Base-by-base conservation (phyloP, 441 rosid species). In the Mallotus repandus region DNA sequence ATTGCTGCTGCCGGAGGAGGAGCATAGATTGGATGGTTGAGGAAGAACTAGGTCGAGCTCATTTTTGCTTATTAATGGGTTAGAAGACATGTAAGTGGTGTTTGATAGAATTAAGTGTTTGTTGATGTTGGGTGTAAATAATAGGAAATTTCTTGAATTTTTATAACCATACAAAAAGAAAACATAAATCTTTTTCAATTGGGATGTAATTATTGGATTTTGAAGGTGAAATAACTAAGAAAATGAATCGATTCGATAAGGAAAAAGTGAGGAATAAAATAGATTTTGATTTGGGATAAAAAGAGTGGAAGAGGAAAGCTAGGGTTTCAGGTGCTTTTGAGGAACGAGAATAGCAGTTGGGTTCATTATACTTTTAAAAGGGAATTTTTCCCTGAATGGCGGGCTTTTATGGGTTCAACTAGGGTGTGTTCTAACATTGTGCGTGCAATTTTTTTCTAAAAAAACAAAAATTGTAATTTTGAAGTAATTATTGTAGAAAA, bases 1-100 rank as follows among this genome's bases (percentile, higher is more conserved):
- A 62, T 9, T 32, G 29, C 54, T 4, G 49, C 35, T 15, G 53
- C 13, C 9, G 65, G 66, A 2, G n/a, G 54, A 16, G 74, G 62
- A 62, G 77, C 22, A 16, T 70, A 49, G 29, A 56, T 48, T 13
- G 68, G 66, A 61, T 56, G 45, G 56, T 29, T 54, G 45, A 29
- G 57, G 62, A 54, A 71, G 21, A 76, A 70, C 25, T 69, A 62
- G 70, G 67, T 62, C 46, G 83, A 69, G 60, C 50, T 73, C 83
- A 76, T 80, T 76, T 71, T 70, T 35, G 41, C 5, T 21, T 14
- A 41, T 52, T 4, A 52, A 52, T 9, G n/a, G 3, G 18, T 16
- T 1, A 16, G 0, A 19, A 55, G 18, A 5, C 18, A 18, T 6
- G 58, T n/a, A 2, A 35, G 9, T 0, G n/a, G n/a, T 12, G 8